These are phyloP conservation scores for Azolla pinnata DNA, from an alignment of 75 land plant genomes.

Conservation along the genomic window DNA sequence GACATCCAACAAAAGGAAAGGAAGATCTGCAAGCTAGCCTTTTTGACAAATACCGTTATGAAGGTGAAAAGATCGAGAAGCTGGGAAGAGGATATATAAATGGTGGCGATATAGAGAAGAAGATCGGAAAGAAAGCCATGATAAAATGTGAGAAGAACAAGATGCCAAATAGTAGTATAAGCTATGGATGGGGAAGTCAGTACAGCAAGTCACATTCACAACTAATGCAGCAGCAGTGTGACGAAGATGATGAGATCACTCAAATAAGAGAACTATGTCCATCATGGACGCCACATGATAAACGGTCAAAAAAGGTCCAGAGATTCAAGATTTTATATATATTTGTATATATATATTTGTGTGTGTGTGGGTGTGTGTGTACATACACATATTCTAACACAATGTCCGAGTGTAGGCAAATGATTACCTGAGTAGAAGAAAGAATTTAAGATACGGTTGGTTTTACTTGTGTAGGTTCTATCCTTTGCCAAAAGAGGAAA, in stretches of 20 bases:
- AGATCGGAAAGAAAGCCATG: not conserved
- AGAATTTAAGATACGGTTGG: not conserved
- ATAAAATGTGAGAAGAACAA: not conserved
- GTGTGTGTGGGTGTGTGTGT: not conserved
- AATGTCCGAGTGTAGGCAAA: too few species aligned
- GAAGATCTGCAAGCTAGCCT: not conserved
- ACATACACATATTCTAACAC: too few species aligned
- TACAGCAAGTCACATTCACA: too few species aligned
- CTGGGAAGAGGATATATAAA: not conserved
- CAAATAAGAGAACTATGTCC: constrained; percentile 15
- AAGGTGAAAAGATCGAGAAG: not conserved
- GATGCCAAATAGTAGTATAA: not conserved
- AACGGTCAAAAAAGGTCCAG: constrained; percentile 43
- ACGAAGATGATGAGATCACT: constrained; percentile 10
- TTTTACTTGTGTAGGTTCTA: constrained; percentile 27
- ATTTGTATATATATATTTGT: not conserved
- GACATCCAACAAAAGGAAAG: not conserved
- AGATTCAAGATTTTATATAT: not conserved
- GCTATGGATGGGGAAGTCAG: not conserved
- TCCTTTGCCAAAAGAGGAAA: constrained; percentile 38
- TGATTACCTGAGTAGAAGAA: not conserved
- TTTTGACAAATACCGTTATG: not conserved
- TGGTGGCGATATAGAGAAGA: not conserved
- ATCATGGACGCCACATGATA: constrained; percentile 47
- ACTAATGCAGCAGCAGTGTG: constrained; percentile 5